Percentiles rank a stretch among this genome's conserved stretches.
Evolutionary conservation across 2,329 filamentous ascomycete species (phyloP).

Genomic region (Nectriaceae sp.): DNA sequence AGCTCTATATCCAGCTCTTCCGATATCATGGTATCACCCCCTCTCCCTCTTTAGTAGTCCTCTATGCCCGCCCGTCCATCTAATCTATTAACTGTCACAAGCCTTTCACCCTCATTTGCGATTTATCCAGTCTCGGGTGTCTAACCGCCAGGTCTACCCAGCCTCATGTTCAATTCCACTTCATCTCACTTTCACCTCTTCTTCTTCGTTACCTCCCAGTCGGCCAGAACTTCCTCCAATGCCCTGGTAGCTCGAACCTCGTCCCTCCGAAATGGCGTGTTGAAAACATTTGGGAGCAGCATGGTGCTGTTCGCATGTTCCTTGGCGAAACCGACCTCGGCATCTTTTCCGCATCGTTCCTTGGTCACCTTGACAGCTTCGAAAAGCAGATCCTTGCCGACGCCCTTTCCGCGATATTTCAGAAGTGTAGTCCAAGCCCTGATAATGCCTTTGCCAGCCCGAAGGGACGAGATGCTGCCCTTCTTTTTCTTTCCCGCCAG

Average conservation of each 20-base stretch:
- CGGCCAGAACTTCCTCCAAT: constrained; percentile 52
- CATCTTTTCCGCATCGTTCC: constrained; percentile 68
- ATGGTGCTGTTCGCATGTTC: constrained; percentile 75
- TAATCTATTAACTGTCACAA: no score
- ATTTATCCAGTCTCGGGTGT: no score
- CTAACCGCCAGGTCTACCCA: no score
- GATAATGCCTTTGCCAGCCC: constrained; percentile 69
- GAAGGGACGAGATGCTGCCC: constrained; percentile 43
- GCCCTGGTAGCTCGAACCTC: constrained; percentile 60
- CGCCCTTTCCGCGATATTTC: constrained; percentile 68
- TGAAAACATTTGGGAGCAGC: constrained; percentile 65
- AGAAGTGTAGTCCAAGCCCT: constrained; percentile 80
- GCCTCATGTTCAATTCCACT: no score
- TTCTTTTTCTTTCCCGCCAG: constrained; percentile 37
- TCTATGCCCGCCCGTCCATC: no score
- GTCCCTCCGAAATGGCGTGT: constrained; percentile 57
- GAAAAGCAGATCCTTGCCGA: constrained; percentile 72
- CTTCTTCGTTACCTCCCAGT: constrained; percentile 49
- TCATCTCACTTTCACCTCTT: constrained; percentile 52
- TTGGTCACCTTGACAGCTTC: constrained; percentile 70
- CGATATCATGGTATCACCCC: no score
- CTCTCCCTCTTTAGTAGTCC: constrained; percentile 19
- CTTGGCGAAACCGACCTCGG: constrained; percentile 69
- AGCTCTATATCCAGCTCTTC: no score
- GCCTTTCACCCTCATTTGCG: no score